Base-by-base conservation (phyloP, 2,329 filamentous ascomycete genomes). In the Fusarium clavum region DNA sequence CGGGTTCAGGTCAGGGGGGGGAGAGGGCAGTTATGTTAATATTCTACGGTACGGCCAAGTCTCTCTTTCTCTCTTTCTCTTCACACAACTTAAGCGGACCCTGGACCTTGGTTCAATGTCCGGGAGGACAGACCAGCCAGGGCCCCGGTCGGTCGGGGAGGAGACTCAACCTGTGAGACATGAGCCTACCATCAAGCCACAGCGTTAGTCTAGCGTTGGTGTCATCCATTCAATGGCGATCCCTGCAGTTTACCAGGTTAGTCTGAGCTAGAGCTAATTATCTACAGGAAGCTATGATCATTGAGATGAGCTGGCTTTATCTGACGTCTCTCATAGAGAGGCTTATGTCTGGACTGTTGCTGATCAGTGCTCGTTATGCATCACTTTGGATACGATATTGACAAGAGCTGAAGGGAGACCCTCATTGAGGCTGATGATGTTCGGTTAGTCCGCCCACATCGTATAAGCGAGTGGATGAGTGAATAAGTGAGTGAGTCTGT, bases 161-260 rank as follows among this genome's bases (percentile, higher is more conserved):
- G 53, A 70, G 61, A 54, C 58, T 45, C 41, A 70, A 53, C 47
- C 57, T 67, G 71, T 75, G 66, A 75, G 73, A 75, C 73, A 67
- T 38, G 34, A 38, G 34, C 34, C 34, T 54, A 53, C 49, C 9
- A 61, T 45, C 71, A 65, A 75, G 68, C 68, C 73, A 71, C 63
- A 41, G 56, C 57, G 48, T 70, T 53, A 53, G 49, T 53, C 24
- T 75, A 71, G 73, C 73, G 69, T 53, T 64, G 49, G 62, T 69
- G 29, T 53, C 49, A 20, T 53, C 49, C 34, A 53, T 53, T 53
- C 49, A 43, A 20, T 51, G 27, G 48, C 51, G 53, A 72, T 61
- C 73, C 73, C 73, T 75, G 70, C 64, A 47, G 57, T 59, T 57
- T 12, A 34, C 10, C n/a, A 43, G 27, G 34, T 34, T 53, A 53